Evolutionary conservation across 306 rosid species (phyloP), one percentile per base, ranked within the genome.

Genomic region (Lithocarpus polystachyus): DNA sequence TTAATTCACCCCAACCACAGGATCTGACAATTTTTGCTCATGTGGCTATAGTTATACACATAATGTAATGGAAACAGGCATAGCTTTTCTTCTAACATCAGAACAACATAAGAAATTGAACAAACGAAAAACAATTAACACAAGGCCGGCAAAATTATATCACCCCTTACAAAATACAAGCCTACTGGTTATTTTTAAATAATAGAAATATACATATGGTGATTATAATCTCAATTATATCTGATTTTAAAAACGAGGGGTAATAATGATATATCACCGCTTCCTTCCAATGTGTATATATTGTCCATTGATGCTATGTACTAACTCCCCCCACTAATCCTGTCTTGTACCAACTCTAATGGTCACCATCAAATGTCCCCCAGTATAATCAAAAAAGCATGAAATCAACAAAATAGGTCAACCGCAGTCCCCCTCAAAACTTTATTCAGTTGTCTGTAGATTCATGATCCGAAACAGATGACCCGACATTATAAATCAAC

Each of bases 321-420:
- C 59, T 52, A 18, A 33, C 17, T 9, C 11, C 11, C 11, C 19
- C 71, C 45, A 53, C 35, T 23, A 70, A 24, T 57, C 23, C 51
- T 6, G 11, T 70, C 45, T n/a, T 5, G 61, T n/a, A 53, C 52
- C 19, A 26, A n/a, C 48, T 77, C 29, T 11, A 48, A 43, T 22
- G 62, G 82, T 17, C 74, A 13, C 71, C 75, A 69, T 51, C 59
- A 65, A 24, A 37, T 78, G 68, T 74, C 51, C 45, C 45, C 53
- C 57, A 31, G 35, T 19, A 40, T 48, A 67, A 76, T 59, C 45
- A 40, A 45, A 56, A 67, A 72, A 17, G 68, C 53, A 64, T 29
- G 31, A 26, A 60, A 54, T 28, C 43, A 67, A 43, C 75, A 71
- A 61, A 76, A 62, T 37, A 70, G 12, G 80, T 55, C 45, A 56